Base-by-base conservation (phyloP, 1,284 basidiomycete genomes). In the Singerocomus inundabilis region DNA sequence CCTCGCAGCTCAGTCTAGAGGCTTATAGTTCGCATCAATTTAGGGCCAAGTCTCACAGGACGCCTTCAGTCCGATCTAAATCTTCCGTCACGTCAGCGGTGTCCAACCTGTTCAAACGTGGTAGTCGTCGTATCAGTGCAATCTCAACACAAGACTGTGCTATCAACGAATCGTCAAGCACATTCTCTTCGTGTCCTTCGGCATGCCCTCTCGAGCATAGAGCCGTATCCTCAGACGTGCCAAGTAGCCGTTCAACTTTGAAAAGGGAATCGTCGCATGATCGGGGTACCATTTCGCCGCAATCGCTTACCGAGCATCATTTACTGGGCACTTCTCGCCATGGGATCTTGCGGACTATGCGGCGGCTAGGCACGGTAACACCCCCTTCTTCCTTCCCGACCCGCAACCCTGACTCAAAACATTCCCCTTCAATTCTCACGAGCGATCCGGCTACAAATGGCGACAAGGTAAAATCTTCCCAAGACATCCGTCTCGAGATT, bases 401-500 rank as follows among this genome's bases (percentile, higher is more conserved):
- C 52, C 55, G 64, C 41, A 41, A 45, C 35, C 31, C 57, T 12
- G 69, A 69, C 40, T 37, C 57, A 26, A 63, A 54, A 51, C 62
- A 64, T 51, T 66, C 64, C 33, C 62, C 61, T 37, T 64, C 63
- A 24, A 69, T 70, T 35, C 69, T 70, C 44, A 68, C 64, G 49
- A 67, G 64, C 26, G 67, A 70, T 37, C 58, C 62, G 49, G 61
- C 72, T 37, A 69, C 70, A 50, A 74, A 78, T 46, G 80, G 83
- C 46, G 79, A 82, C 5, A 72, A 72, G 41, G 66, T 80, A 46
- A 76, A 78, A 54, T 77, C 83, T 10, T 75, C 80, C 44, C 72
- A 77, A 52, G 77, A 85, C 44, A 81, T 90, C 50, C 78, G 77
- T 38, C 70, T 76, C 43, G 84, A 88, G 58, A 85, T 90, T 46